These are phyloP conservation scores for Chloranthus sessilifolius DNA, from an alignment of 164 flowering plant species.

Conservation along the genomic window DNA sequence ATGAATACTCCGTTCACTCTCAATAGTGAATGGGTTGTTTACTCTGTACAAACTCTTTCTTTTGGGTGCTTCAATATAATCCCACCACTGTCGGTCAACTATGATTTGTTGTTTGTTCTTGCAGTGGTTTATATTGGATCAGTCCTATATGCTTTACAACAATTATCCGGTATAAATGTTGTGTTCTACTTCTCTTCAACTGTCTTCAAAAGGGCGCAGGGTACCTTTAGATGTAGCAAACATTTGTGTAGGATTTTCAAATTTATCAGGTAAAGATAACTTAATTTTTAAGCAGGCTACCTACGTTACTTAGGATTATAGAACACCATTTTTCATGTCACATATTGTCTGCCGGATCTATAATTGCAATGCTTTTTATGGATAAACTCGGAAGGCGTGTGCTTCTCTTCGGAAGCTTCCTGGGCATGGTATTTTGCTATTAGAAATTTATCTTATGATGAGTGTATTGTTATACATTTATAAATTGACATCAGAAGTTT, in stretches of 20 bases:
- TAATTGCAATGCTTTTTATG: slow-evolving; percentile 79
- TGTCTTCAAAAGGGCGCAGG: slow-evolving; percentile 59
- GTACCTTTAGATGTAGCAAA: slow-evolving; percentile 61
- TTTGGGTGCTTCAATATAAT: no score
- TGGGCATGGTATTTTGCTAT: slow-evolving; percentile 64
- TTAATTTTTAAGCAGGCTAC: neutral
- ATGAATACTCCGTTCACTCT: no score
- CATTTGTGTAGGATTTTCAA: slow-evolving; percentile 47
- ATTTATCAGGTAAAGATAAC: slow-evolving; percentile 41
- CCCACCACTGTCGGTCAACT: no score
- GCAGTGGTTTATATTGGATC: slow-evolving; percentile 98
- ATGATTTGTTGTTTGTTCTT: slow-evolving; percentile 38
- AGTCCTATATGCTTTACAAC: slow-evolving; percentile 65
- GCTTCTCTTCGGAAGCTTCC: slow-evolving; percentile 85
- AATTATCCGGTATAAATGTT: slow-evolving; percentile 84
- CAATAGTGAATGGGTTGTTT: no score
- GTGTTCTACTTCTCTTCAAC: slow-evolving; percentile 74
- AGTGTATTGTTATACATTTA: no score
- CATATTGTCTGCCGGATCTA: slow-evolving; percentile 49
- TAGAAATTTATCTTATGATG: neutral
- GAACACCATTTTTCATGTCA: neutral
- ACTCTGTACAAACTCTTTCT: no score
- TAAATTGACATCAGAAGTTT: no score
- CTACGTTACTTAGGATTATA: neutral
- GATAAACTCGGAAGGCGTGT: slow-evolving; percentile 84